Base-by-base conservation (phyloP, 192 early-diverging fungal genomes). In the Linderina pennispora region DNA sequence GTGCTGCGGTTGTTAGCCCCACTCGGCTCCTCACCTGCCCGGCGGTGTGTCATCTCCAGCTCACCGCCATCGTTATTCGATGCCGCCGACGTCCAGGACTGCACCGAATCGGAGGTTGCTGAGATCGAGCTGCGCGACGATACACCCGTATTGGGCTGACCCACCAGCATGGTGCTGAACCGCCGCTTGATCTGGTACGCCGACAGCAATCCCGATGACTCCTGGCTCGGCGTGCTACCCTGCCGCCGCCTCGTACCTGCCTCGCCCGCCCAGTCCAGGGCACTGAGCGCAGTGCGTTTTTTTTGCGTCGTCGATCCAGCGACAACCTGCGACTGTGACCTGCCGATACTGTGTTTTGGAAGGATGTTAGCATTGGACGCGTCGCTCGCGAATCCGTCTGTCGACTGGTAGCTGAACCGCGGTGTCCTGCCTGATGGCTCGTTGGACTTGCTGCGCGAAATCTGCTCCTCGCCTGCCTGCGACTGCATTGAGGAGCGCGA, bases 91-190 rank as follows among this genome's bases (percentile, higher is more conserved):
- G 53, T 48, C 68, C 68, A 71, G 15, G 68, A 60, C 20, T 33
- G 61, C 18, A 49, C 28, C 8, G 60, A 63, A 8, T 59, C 67
- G 8, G 60, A 58, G 3, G 39, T 46, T 13, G 54, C 48, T 4
- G 68, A 71, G 5, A 48, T 52, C 22, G 68, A 64, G 56, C 68
- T 71, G 40, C 62, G 61, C 14, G 68, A 55, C 11, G 68, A 71
- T 0, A 47, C 23, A 4, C 37, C 49, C 2, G 58, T 23, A 31
- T 47, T 58, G 10, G 50, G 15, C 43, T 70, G 54, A 14, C 47
- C 23, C 31, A 62, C 50, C 33, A 53, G 43, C 15, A 47, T 51
- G 9, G 66, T 42, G 31, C 51, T 47, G 15, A 53, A 45, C 14
- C 53, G 55, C 20, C 59, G 37, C 3, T 44, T 61, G 15, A 59